Evolutionary conservation across 1,284 basidiomycete species (phyloP).

Genomic region (Ustanciosporium gigantosporum): DNA sequence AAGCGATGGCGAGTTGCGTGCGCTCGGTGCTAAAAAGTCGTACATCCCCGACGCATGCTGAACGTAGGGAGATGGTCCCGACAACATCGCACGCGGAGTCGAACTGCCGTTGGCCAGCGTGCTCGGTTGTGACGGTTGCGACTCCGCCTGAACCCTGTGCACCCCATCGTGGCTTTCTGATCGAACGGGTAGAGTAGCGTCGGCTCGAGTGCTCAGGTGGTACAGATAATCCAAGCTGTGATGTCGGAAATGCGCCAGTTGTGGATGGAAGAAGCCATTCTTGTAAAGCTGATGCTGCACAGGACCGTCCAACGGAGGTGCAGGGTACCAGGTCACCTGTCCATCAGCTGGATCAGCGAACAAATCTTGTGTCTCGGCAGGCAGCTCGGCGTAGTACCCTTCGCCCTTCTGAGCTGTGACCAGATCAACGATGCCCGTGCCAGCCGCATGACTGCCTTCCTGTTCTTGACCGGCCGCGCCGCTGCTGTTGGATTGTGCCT

Average conservation of each 20-base stretch:
- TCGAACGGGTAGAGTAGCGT: too few relatives aligned
- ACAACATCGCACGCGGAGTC: slow-evolving; percentile 23
- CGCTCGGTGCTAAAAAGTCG: slow-evolving; percentile 33
- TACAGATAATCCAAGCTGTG: slow-evolving; percentile 44
- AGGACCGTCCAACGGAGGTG: slow-evolving; percentile 41
- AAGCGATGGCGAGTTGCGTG: slow-evolving; percentile 34
- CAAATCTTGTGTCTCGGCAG: slow-evolving; percentile 33
- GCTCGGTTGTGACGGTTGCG: slow-evolving; percentile 12
- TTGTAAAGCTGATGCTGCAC: slow-evolving; percentile 35
- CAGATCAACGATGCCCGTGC: not conserved
- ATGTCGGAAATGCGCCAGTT: slow-evolving; percentile 25
- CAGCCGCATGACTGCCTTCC: not conserved
- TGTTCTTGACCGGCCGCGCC: not conserved
- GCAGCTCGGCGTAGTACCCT: slow-evolving; percentile 39
- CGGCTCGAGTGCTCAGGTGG: slow-evolving; percentile 3
- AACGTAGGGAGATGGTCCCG: slow-evolving; percentile 24
- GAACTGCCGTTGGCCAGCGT: slow-evolving; percentile 23
- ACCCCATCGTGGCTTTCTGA: too few relatives aligned
- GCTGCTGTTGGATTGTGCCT: slow-evolving; percentile 3
- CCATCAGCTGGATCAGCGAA: slow-evolving; percentile 45
- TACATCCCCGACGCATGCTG: slow-evolving; percentile 37
- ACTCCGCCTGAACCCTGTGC: too few relatives aligned
- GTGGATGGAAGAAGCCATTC: slow-evolving; percentile 34
- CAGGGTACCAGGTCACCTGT: slow-evolving; percentile 49
- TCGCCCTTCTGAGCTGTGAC: slow-evolving; percentile 37